Conservation (phyloP, 2,329 filamentous ascomycete species). For the Colletotrichum coccodes region DNA sequence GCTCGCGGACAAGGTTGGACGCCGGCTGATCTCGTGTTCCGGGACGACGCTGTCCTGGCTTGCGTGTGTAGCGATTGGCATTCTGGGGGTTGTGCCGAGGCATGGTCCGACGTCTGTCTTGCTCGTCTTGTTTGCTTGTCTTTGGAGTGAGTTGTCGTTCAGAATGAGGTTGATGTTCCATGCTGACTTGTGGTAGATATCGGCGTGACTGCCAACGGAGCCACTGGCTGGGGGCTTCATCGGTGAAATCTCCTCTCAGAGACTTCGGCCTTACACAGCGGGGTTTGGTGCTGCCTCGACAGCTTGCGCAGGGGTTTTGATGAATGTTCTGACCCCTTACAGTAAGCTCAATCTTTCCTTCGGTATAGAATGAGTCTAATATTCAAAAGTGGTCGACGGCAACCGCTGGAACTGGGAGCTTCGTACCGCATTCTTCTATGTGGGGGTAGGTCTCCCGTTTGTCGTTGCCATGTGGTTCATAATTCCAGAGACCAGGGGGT, state of each 20-base stretch:
- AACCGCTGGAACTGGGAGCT: slow-evolving; percentile 44
- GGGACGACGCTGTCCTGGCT: slow-evolving; percentile 33
- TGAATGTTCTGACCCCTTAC: slow-evolving; percentile 41
- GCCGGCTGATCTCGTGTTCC: slow-evolving; percentile 32
- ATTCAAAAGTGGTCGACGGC: slow-evolving; percentile 39
- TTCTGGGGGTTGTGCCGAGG: slow-evolving; percentile 34
- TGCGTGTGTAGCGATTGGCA: slow-evolving; percentile 32
- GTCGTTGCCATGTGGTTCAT: slow-evolving; percentile 40
- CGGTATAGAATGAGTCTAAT: not conserved
- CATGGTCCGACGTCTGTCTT: slow-evolving; percentile 29
- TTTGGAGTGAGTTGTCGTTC: slow-evolving; percentile 37
- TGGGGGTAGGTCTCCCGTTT: slow-evolving; percentile 39
- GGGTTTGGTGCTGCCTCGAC: slow-evolving; percentile 42
- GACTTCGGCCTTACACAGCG: slow-evolving; percentile 44
- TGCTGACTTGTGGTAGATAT: slow-evolving; percentile 32
- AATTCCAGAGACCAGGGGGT: slow-evolving; percentile 32
- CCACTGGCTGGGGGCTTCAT: slow-evolving; percentile 43
- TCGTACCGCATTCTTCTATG: slow-evolving; percentile 45
- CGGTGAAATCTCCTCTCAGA: slow-evolving; percentile 48
- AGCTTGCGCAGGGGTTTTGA: slow-evolving; percentile 35
- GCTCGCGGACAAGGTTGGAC: slow-evolving; percentile 33
- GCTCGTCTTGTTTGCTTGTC: slow-evolving; percentile 37
- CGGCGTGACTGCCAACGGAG: slow-evolving; percentile 38
- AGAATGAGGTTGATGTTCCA: not conserved
- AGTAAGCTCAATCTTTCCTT: slow-evolving; percentile 1